Evolutionary conservation across 2,329 filamentous ascomycete species (phyloP).

Genomic region (Trichoderma lentiforme): DNA sequence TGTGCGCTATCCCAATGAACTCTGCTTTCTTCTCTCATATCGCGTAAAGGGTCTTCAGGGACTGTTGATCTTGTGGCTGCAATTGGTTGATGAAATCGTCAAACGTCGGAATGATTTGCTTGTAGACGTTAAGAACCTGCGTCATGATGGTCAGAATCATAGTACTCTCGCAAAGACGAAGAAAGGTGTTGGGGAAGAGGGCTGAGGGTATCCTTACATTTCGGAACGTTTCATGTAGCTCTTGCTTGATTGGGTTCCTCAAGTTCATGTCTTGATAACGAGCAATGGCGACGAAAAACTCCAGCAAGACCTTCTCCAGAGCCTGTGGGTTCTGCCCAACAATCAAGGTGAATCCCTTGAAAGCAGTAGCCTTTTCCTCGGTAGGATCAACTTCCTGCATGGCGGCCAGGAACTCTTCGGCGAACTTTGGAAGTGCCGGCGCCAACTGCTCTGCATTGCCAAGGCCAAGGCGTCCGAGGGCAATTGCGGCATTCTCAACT

Average conservation of each 20-base stretch:
- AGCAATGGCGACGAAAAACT: constrained; percentile 83
- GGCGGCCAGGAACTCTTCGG: constrained; percentile 73
- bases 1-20: background rate
- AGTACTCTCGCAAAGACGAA: background rate
- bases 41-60: constrained; percentile 47
- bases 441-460: constrained; percentile 74
- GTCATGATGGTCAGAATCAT: constrained; percentile 1
- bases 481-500: constrained; percentile 90
- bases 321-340: constrained; percentile 85
- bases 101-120: constrained; percentile 59
- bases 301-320: constrained; percentile 79
- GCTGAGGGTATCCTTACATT: constrained; percentile 52
- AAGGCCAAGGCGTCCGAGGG: constrained; percentile 81
- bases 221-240: constrained; percentile 70
- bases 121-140: constrained; percentile 54
- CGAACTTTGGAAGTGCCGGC: constrained; percentile 74
- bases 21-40: constrained; percentile 30
- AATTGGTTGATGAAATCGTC: constrained; percentile 52
- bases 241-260: constrained; percentile 58
- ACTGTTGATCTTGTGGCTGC: constrained; percentile 47
- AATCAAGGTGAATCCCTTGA: constrained; percentile 83
- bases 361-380: constrained; percentile 90
- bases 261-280: constrained; percentile 65
- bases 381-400: constrained; percentile 85
- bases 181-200: background rate